These are phyloP conservation scores for Colletotrichum costaricense DNA, from an alignment of 2,329 filamentous ascomycete species.

Conservation along the genomic window DNA sequence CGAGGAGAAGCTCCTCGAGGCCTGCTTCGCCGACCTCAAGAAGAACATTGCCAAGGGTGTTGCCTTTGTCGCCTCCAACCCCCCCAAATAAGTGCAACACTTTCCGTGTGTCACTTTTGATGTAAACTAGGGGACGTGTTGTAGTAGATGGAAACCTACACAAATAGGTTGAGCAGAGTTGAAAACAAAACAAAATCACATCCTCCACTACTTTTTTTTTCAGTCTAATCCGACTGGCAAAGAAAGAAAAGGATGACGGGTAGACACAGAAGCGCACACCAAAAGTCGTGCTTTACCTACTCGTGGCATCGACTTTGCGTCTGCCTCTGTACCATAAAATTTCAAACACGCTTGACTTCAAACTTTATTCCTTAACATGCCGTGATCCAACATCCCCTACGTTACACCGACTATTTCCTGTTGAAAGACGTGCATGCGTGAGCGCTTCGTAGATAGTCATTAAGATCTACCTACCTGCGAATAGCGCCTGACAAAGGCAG, in stretches of 20 bases:
- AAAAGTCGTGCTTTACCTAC: constrained; percentile 31
- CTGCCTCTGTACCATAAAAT: constrained; percentile 36
- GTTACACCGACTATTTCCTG: too few species aligned
- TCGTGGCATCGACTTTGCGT: constrained; percentile 31
- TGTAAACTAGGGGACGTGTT: background rate
- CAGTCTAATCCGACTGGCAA: constrained; percentile 17
- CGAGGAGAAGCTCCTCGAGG: constrained; percentile 92
- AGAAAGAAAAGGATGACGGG: background rate
- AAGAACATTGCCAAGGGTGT: constrained; percentile 97
- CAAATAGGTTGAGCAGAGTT: constrained; percentile 34
- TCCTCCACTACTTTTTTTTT: background rate
- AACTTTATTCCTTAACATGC: background rate
- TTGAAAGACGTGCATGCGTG: too few species aligned
- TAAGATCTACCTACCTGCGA: too few species aligned
- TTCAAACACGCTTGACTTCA: constrained; percentile 33
- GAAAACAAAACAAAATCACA: constrained; percentile 13
- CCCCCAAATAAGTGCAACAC: constrained; percentile 62
- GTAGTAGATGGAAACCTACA: constrained; percentile 15
- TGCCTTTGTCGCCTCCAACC: constrained; percentile 68
- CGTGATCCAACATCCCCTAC: background rate
- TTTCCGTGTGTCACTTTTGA: background rate
- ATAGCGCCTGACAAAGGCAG: too few species aligned
- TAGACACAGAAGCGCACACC: constrained; percentile 26
- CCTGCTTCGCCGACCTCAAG: constrained; percentile 84
- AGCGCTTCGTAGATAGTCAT: too few species aligned